Evolutionary conservation across 345 rosid genomes (phyloP).

Genomic region (Camelina laxa): DNA sequence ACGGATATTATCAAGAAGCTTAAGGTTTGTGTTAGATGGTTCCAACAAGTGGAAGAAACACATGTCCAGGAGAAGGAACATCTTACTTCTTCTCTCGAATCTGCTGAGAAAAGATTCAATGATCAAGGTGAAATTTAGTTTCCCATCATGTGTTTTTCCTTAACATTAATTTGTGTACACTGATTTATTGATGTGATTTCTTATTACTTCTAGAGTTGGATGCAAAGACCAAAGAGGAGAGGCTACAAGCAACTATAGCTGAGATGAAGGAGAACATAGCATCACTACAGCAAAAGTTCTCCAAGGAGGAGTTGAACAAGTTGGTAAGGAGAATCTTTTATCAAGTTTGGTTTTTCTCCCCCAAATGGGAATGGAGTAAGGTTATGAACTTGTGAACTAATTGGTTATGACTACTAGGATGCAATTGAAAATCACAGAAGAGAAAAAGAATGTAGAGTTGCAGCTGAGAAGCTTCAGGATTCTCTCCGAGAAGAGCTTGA

Average conservation of each 20-base stretch:
- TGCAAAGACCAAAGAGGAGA: slow-evolving; percentile 62
- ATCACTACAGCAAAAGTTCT: slow-evolving; percentile 56
- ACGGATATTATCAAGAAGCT: slow-evolving; percentile 66
- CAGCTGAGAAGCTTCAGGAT: slow-evolving; percentile 62
- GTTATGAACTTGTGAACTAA: background rate
- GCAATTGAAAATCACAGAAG: slow-evolving; percentile 61
- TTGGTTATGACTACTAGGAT: slow-evolving; percentile 53
- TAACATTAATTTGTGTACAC: background rate
- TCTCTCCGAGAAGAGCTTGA: slow-evolving; percentile 71
- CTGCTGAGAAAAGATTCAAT: slow-evolving; percentile 56
- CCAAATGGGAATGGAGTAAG: background rate
- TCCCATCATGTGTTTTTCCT: background rate
- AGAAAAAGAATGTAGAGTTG: slow-evolving; percentile 68
- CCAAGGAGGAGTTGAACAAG: slow-evolving; percentile 70
- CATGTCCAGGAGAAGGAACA: slow-evolving; percentile 62
- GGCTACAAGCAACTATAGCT: slow-evolving; percentile 45
- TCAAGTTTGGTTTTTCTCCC: background rate
- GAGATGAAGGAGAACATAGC: slow-evolving; percentile 57
- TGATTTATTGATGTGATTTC: slow-evolving; percentile 15
- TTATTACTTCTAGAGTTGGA: slow-evolving; percentile 54
- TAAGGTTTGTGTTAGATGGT: slow-evolving; percentile 81
- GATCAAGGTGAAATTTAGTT: slow-evolving; percentile 55
- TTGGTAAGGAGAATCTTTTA: slow-evolving; percentile 52
- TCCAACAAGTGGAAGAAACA: slow-evolving; percentile 62
- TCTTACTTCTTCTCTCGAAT: slow-evolving; percentile 61